Evolutionary conservation across 257 asterid genomes (phyloP).

Genomic region (Cordia subcordata): DNA sequence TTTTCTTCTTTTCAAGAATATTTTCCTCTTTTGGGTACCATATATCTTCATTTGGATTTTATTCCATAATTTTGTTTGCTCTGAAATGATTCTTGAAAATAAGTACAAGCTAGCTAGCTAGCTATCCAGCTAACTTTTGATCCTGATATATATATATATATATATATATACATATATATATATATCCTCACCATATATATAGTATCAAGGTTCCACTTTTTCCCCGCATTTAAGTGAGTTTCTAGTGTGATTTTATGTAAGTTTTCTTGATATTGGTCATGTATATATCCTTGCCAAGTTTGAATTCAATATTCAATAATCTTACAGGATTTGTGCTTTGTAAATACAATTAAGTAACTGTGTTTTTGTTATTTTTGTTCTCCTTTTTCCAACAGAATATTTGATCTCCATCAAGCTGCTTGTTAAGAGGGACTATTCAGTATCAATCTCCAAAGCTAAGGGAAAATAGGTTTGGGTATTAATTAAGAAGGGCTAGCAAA

Average conservation of each 20-base stretch:
- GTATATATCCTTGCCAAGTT: too few relatives aligned
- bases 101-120: neutral
- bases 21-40: neutral
- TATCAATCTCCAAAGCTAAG: too few relatives aligned
- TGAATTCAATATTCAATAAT: too few relatives aligned
- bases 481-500: too few relatives aligned
- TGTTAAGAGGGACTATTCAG: neutral
- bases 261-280: neutral
- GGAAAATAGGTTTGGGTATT: too few relatives aligned
- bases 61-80: neutral
- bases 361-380: too few relatives aligned
- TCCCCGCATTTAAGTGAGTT: neutral
- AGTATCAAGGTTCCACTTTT: neutral
- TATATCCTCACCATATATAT: too few relatives aligned
- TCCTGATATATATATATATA: neutral
- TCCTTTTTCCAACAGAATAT: neutral
- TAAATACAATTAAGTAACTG: too few relatives aligned
- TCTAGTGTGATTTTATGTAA: neutral
- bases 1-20: conserved; percentile 2
- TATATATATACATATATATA: neutral
- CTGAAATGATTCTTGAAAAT: neutral
- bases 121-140: too few relatives aligned
- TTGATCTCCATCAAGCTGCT: too few relatives aligned
- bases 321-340: too few relatives aligned
- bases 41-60: conserved; percentile 3